Conservation (phyloP, 768 basidiomycete species). For the Hypholoma fasciculare region DNA sequence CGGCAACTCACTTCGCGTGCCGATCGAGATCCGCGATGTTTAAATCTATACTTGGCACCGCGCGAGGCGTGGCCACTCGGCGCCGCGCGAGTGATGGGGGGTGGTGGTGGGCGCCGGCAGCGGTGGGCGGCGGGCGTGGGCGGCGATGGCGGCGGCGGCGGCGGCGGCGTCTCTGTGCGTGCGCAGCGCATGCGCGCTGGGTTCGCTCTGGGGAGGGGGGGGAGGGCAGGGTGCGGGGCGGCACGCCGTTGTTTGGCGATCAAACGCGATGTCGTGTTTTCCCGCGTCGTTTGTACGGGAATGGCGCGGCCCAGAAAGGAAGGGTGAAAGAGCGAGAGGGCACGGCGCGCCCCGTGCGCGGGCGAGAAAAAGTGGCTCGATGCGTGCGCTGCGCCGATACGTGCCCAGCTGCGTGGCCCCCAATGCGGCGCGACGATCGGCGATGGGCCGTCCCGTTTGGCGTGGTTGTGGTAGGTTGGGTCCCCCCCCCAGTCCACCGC, state of each 20-base stretch:
- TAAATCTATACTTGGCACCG: background rate
- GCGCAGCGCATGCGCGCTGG: no score
- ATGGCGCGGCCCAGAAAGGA: constrained; percentile 11
- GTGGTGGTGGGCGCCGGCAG: background rate
- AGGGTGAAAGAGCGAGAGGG: constrained; percentile 9
- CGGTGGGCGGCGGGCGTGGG: background rate
- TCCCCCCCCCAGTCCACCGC: no score
- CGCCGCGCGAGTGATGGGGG: no score
- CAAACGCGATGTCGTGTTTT: background rate
- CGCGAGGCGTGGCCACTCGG: no score
- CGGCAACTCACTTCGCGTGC: background rate
- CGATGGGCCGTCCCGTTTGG: no score
- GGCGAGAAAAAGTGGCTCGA: no score
- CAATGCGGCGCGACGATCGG: no score
- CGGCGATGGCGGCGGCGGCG: no score
- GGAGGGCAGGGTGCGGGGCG: background rate
- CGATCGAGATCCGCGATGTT: background rate
- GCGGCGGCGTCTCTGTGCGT: background rate
- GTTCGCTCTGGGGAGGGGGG: background rate
- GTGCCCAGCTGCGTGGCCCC: no score
- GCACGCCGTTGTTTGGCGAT: background rate
- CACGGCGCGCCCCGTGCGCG: no score
- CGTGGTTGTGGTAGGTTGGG: no score
- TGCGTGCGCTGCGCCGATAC: no score
- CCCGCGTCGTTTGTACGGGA: constrained; percentile 10